Evolutionary conservation across 352 stramenopile genomes (phyloP).

Genomic region (Phytopythium vexans): DNA sequence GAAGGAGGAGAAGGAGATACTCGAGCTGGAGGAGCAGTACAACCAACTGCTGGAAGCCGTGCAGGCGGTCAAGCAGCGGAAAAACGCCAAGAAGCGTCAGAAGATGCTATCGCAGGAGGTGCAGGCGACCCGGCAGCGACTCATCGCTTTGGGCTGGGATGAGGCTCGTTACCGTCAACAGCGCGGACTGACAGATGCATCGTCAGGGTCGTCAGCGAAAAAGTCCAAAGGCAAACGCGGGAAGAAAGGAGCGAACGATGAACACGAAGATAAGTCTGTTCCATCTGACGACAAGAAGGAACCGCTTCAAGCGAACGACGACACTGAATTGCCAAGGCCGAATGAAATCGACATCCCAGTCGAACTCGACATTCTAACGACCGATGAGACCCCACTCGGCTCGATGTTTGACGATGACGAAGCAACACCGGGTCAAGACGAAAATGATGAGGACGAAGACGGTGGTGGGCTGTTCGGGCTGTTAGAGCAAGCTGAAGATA

Average conservation of each 20-base stretch:
- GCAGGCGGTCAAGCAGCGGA: conserved; percentile 41
- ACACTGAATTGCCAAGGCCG: conserved; percentile 1
- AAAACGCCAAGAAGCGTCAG: conserved; percentile 55
- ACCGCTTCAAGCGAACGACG: not conserved
- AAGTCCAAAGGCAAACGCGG: conserved; percentile 6
- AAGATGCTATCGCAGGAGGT: conserved; percentile 32
- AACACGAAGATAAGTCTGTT: not conserved
- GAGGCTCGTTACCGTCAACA: conserved; percentile 18
- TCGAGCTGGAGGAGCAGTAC: conserved; percentile 52
- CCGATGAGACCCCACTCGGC: conserved; percentile 1
- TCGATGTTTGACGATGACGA: not conserved
- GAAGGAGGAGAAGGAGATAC: conserved; percentile 30
- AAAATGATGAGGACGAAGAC: conserved; percentile 10
- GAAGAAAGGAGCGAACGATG: not conserved
- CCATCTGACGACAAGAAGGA: not conserved
- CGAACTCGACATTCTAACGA: too few species aligned
- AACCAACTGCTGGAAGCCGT: conserved; percentile 25
- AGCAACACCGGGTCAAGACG: not conserved
- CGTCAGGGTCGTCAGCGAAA: not conserved
- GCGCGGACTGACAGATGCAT: not conserved
- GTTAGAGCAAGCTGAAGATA: conserved; percentile 33
- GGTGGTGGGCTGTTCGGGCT: conserved; percentile 32
- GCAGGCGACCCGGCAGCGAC: conserved; percentile 12
- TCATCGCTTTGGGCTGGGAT: conserved; percentile 19
- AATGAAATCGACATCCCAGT: too few species aligned